Evolutionary conservation across 73 alveolate genomes (phyloP).

Genomic region (Tetrahymena thermophila): DNA sequence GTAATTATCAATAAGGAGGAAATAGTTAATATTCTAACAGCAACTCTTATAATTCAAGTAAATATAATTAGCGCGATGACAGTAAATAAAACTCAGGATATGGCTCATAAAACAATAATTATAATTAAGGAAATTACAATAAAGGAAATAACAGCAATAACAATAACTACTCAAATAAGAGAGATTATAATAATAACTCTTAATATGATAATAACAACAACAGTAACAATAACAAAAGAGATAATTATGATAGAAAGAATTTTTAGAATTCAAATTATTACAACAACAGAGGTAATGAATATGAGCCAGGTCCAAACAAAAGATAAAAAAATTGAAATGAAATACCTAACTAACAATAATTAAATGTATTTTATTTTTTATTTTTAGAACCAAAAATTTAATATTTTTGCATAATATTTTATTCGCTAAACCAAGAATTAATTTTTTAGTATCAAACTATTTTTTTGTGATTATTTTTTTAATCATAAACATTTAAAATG

Average conservation of each 20-base stretch:
- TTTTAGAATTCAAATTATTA: not conserved
- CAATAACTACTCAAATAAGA: not conserved
- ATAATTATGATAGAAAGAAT: not conserved
- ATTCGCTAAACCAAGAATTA: no score
- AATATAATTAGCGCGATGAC: not conserved
- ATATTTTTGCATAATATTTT: no score
- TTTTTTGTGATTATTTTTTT: no score
- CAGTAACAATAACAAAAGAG: not conserved
- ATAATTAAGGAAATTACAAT: not conserved
- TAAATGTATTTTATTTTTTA: no score
- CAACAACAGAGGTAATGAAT: not conserved
- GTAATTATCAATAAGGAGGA: not conserved
- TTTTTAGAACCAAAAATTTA: not conserved
- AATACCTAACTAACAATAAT: no score
- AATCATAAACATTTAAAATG: no score
- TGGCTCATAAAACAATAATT: not conserved
- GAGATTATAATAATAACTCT: not conserved
- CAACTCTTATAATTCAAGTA: not conserved
- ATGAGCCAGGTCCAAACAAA: not conserved
- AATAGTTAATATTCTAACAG: not conserved
- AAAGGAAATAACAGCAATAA: not conserved
- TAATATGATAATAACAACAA: not conserved
- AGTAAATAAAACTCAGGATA: not conserved
- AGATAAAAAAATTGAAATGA: not conserved
- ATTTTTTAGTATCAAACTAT: no score